Base-by-base conservation (phyloP, 352 stramenopile genomes). In the Globisporangium alternatum region DNA sequence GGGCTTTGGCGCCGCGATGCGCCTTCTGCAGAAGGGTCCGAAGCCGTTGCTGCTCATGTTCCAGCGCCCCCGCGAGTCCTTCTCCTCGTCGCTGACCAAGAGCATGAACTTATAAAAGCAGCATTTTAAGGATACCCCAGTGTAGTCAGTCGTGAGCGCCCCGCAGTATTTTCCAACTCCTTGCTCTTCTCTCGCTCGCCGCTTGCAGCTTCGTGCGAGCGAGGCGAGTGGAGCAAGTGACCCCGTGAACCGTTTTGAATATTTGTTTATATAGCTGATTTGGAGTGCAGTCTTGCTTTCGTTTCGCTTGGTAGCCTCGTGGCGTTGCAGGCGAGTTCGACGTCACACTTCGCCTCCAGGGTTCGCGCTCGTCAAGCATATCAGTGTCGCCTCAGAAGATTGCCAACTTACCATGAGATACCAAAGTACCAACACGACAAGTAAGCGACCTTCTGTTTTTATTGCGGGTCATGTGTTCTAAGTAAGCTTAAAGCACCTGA, bases 11-110 rank as follows among this genome's bases (percentile, higher is more conserved):
- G 63, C 86, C 25, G 85, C 87, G 17, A 96, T 96, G 87, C 86
- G 89, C 55, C 62, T 96, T 64, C 68, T 96, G 37, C 86, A 96
- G 67, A 92, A 91, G 60, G 85, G 87, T 19, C 87, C 87, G 0
- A 96, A 96, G 72, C 87, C 87, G 53, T 70, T 96, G 51, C 58
- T 96, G 60, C 74, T 96, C 39, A 96, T 93, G 81, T 96, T 96
- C 67, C 84, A 94, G 66, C 80, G 85, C 49, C 84, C 84, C 30
- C 74, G 76, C 21, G 37, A 71, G 8, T 88, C 76, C 4, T 65
- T 58, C 28, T 63, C 62, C 15, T 61, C 68, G 15, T 70, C 69
- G 19, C 45, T 71, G 22, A 70, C 67, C 44, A 75, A 71, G 62
- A 77, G 67, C 60, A 74, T 77, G 49, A 69, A 69, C 41, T 49